phyloP scores from a whole-genome alignment of 139 green algal species.

The Spirogloea muscicola region DNA sequence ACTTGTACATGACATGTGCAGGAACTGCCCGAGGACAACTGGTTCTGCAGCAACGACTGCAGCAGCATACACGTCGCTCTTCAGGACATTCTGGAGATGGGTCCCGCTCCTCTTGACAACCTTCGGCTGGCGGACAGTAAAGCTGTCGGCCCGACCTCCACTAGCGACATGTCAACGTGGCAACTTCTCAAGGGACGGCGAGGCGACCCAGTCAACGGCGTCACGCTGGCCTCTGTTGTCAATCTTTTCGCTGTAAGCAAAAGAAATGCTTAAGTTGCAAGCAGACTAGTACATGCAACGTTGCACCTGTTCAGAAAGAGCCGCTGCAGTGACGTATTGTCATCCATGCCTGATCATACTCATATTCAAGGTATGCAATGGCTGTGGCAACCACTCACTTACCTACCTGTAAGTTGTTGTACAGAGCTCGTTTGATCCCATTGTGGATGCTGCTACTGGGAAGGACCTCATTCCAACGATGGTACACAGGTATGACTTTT shows the following conservation, averaged over 20 bases:
- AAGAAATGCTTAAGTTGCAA: neutral
- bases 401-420: neutral
- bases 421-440: conserved; percentile 79
- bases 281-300: neutral
- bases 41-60: conserved; percentile 80
- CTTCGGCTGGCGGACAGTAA: neutral
- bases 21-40: too few species aligned
- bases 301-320: neutral
- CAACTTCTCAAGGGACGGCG: conserved; percentile 47
- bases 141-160: neutral
- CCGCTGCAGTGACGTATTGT: neutral
- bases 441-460: conserved; percentile 70
- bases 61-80: conserved; percentile 54
- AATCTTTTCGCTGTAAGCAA: conserved; percentile 49
- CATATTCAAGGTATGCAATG: neutral
- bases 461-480: conserved; percentile 82
- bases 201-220: neutral
- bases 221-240: conserved; percentile 32
- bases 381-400: neutral
- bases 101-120: neutral
- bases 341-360: neutral
- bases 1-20: too few species aligned
- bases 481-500: conserved; percentile 57
- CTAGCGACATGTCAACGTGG: too few species aligned
- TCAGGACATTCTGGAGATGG: conserved; percentile 38